A percentile compares a stretch with the other conserved stretches of the same genome.
These are phyloP conservation scores for Skeletonema potamos DNA, from an alignment of 108 stramenopile species.

Conservation along the genomic window DNA sequence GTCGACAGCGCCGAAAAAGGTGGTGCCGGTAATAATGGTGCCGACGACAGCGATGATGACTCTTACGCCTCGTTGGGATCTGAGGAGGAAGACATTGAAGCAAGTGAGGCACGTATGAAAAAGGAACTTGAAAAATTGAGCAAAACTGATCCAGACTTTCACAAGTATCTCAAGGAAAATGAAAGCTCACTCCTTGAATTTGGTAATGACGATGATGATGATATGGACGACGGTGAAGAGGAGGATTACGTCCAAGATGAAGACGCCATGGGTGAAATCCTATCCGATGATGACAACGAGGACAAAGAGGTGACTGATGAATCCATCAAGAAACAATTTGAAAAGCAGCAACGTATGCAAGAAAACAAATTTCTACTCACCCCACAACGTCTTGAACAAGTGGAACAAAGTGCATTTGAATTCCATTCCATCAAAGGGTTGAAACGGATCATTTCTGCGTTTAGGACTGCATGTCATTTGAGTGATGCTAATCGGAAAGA, in stretches of 20 bases:
- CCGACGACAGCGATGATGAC: conserved; percentile 30
- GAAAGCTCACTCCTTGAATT: conserved; percentile 76
- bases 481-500: conserved; percentile 51
- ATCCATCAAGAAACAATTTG: conserved; percentile 6
- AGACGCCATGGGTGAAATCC: conserved; percentile 3
- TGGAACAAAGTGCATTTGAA: conserved; percentile 71
- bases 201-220: conserved; percentile 53
- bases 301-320: conserved; percentile 3
- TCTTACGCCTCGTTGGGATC: conserved; percentile 46
- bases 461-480: conserved; percentile 82
- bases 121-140: conserved; percentile 74
- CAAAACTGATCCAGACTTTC: conserved; percentile 89
- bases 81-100: conserved; percentile 80
- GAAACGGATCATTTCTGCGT: conserved; percentile 72
- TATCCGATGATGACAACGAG: conserved; percentile 2
- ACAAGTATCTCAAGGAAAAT: conserved; percentile 85
- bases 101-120: conserved; percentile 73
- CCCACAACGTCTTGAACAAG: conserved; percentile 39
- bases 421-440: conserved; percentile 74
- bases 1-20: conserved; percentile 9
- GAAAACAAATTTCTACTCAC: conserved; percentile 49
- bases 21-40: background rate
- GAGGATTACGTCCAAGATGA: conserved; percentile 40
- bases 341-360: conserved; percentile 14
- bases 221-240: conserved; percentile 28